phyloP scores from a whole-genome alignment of 2,329 filamentous ascomycete species.

The Xylariaceae sp. region DNA sequence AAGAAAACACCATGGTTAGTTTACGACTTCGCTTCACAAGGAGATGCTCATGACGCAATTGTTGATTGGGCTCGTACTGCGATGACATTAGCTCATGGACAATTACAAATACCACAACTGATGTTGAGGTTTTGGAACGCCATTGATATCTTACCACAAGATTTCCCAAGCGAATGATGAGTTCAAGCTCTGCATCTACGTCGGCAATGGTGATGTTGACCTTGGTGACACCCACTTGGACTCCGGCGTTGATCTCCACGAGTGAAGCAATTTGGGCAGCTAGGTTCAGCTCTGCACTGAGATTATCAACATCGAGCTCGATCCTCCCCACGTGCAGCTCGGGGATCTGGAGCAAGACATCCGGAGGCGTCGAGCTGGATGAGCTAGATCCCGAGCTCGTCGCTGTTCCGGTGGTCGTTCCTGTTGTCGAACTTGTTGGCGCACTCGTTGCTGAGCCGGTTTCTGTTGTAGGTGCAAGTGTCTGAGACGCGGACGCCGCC shows the following conservation, averaged over 20 bases:
- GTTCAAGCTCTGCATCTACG: constrained; percentile 55
- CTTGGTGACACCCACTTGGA: constrained; percentile 44
- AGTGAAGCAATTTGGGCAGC: constrained; percentile 57
- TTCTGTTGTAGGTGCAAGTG: background rate
- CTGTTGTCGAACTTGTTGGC: constrained; percentile 16
- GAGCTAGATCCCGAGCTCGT: constrained; percentile 21
- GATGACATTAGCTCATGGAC: too few relatives aligned
- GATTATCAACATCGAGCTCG: constrained; percentile 56
- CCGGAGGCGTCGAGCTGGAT: constrained; percentile 40
- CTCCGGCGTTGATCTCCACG: constrained; percentile 52
- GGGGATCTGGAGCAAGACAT: constrained; percentile 56
- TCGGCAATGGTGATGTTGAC: constrained; percentile 61
- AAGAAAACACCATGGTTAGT: too few relatives aligned
- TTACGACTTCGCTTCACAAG: too few relatives aligned
- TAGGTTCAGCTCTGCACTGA: constrained; percentile 56
- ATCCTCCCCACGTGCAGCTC: constrained; percentile 56
- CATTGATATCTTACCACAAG: constrained; percentile 35
- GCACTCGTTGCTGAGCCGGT: background rate
- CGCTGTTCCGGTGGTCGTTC: constrained; percentile 18
- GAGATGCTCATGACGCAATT: too few relatives aligned
- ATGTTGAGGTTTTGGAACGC: too few relatives aligned
- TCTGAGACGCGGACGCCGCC: constrained; percentile 8
- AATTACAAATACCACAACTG: too few relatives aligned
- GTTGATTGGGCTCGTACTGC: too few relatives aligned
- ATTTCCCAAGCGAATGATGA: constrained; percentile 57